These are phyloP conservation scores for Leucocoprinus sp. DNA, from an alignment of 768 basidiomycete genomes.

Conservation along the genomic window DNA sequence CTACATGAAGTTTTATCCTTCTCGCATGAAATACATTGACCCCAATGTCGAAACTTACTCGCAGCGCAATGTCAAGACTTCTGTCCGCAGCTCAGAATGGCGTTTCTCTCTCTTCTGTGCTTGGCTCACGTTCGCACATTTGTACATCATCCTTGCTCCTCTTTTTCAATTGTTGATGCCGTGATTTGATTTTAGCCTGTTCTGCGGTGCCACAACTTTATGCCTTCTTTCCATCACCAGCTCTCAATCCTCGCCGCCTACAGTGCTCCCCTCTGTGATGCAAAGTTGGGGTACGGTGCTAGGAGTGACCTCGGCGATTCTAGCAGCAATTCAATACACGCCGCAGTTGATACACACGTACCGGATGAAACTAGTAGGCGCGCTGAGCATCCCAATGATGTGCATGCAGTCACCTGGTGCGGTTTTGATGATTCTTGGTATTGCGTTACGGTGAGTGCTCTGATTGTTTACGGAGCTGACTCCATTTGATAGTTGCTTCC, in stretches of 20 bases:
- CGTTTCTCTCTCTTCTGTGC: slow-evolving; percentile 66
- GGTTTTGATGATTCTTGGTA: slow-evolving; percentile 76
- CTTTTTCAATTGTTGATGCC: not conserved
- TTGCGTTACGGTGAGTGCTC: slow-evolving; percentile 51
- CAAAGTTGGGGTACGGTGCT: slow-evolving; percentile 76
- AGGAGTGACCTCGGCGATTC: slow-evolving; percentile 69
- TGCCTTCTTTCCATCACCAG: slow-evolving; percentile 43
- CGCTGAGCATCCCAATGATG: slow-evolving; percentile 95
- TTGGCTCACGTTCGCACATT: slow-evolving; percentile 60
- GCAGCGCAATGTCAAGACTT: slow-evolving; percentile 34
- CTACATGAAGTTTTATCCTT: slow-evolving; percentile 89
- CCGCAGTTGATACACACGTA: slow-evolving; percentile 85
- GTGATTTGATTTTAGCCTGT: slow-evolving; percentile 27
- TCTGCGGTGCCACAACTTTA: slow-evolving; percentile 54
- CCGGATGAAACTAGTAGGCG: slow-evolving; percentile 73
- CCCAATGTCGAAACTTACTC: slow-evolving; percentile 14
- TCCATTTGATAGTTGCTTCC: not conserved
- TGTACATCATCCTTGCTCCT: slow-evolving; percentile 42
- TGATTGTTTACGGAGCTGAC: not conserved
- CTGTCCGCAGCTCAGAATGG: slow-evolving; percentile 63
- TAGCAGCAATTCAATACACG: slow-evolving; percentile 80
- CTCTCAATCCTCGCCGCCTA: slow-evolving; percentile 23
- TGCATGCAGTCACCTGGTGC: slow-evolving; percentile 88
- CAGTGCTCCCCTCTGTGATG: slow-evolving; percentile 25
- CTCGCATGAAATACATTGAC: slow-evolving; percentile 60